Conservation (phyloP, 1,284 basidiomycete species). For the Golubevia sp. region DNA sequence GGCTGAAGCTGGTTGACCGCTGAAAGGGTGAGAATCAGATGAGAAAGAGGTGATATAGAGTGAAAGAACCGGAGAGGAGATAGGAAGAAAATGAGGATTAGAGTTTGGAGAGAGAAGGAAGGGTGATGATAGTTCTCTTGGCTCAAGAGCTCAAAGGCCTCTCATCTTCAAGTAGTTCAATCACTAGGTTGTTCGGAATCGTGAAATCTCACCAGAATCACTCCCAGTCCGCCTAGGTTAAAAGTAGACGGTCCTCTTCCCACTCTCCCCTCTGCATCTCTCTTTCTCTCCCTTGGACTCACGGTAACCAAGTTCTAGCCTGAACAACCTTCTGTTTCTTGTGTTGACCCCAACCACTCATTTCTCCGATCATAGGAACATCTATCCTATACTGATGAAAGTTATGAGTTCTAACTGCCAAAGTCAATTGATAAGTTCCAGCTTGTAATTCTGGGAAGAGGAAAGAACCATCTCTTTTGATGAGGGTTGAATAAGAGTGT, state of each 20-base stretch:
- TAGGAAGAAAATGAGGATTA: no score
- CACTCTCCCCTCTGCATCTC: no score
- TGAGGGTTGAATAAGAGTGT: constrained; percentile 11
- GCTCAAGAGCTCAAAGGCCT: no score
- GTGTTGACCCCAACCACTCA: not conserved
- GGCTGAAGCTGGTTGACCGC: not conserved
- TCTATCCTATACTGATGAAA: constrained; percentile 34
- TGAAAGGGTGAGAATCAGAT: not conserved
- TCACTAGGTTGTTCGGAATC: no score
- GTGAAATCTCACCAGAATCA: no score
- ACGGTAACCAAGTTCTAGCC: not conserved
- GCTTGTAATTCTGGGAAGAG: constrained; percentile 27
- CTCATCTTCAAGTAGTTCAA: no score
- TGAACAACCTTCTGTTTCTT: not conserved
- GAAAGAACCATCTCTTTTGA: constrained; percentile 27
- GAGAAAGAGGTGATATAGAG: not conserved
- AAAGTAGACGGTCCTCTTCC: no score
- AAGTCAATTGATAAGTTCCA: constrained; percentile 27
- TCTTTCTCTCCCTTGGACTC: not conserved
- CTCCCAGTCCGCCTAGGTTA: no score
- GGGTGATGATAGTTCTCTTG: no score
- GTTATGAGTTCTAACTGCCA: constrained; percentile 19
- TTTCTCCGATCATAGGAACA: constrained; percentile 9
- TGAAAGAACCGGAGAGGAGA: no score
- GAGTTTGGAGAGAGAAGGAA: no score